Evolutionary conservation across 2,329 filamentous ascomycete species (phyloP).

Genomic region (Ilyonectria destructans): DNA sequence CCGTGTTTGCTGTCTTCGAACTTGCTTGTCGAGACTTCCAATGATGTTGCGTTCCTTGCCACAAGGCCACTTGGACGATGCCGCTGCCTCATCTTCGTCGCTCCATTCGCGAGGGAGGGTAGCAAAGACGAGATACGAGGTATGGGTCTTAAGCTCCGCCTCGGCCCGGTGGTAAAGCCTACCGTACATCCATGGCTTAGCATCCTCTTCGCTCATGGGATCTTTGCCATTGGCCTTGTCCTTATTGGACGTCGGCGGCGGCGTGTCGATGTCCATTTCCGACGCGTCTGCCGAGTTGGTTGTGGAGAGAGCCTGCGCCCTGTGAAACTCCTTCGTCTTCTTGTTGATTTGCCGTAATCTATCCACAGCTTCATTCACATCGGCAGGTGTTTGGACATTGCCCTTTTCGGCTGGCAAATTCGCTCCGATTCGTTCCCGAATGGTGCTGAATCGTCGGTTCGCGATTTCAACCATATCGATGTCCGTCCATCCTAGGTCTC

Average conservation of each 20-base stretch:
- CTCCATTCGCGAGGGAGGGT: constrained; percentile 90
- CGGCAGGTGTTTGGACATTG: constrained; percentile 78
- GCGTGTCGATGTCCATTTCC: constrained; percentile 60
- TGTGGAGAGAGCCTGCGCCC: constrained; percentile 46
- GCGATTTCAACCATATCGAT: constrained; percentile 95
- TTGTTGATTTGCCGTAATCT: constrained; percentile 83
- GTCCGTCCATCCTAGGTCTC: constrained; percentile 88
- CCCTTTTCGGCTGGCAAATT: constrained; percentile 77
- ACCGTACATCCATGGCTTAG: constrained; percentile 81
- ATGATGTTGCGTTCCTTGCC: constrained; percentile 68
- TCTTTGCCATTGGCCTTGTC: constrained; percentile 48
- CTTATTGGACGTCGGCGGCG: constrained; percentile 48
- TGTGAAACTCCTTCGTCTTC: constrained; percentile 77
- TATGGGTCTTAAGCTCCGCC: constrained; percentile 93
- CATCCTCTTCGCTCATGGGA: constrained; percentile 42
- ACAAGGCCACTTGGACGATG: constrained; percentile 76
- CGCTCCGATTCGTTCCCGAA: constrained; percentile 85
- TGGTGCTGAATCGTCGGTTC: constrained; percentile 85
- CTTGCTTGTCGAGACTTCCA: constrained; percentile 68
- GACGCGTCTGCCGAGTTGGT: constrained; percentile 50
- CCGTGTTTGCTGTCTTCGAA: constrained; percentile 71
- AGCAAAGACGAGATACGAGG: constrained; percentile 96
- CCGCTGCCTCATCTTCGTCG: constrained; percentile 83
- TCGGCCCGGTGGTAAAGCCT: constrained; percentile 86
- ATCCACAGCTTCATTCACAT: constrained; percentile 84